Percentiles rank a stretch among this genome's conserved stretches.
Evolutionary conservation across 805 yeast species (phyloP).

Genomic region (Clavispora carvajalis): DNA sequence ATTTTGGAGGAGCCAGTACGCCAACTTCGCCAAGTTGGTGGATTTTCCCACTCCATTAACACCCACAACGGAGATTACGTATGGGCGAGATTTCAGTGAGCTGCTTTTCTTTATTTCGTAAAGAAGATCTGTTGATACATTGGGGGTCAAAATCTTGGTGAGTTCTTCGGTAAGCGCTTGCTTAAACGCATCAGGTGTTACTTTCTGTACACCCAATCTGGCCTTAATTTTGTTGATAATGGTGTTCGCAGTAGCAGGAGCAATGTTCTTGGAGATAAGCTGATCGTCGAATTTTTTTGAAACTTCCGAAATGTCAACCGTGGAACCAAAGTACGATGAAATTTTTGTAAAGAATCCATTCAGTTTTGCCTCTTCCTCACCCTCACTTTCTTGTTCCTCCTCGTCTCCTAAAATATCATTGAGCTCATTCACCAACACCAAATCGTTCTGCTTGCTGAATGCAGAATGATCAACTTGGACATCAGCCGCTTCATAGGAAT

Average conservation of each 20-base stretch:
- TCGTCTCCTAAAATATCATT: slow-evolving; percentile 34
- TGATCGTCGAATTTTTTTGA: slow-evolving; percentile 66
- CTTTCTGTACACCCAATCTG: slow-evolving; percentile 63
- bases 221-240: slow-evolving; percentile 66
- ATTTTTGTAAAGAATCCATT: slow-evolving; percentile 28
- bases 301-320: slow-evolving; percentile 53
- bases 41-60: slow-evolving; percentile 98
- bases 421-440: slow-evolving; percentile 37
- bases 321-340: slow-evolving; percentile 33
- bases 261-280: slow-evolving; percentile 79
- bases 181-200: slow-evolving; percentile 66
- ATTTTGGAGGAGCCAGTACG: slow-evolving; percentile 92
- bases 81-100: slow-evolving; percentile 49
- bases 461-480: slow-evolving; percentile 26
- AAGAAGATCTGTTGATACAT: slow-evolving; percentile 79
- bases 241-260: slow-evolving; percentile 79
- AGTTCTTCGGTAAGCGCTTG: slow-evolving; percentile 59
- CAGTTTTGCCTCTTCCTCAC: background rate
- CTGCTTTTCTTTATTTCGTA: slow-evolving; percentile 63
- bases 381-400: slow-evolving; percentile 17
- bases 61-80: slow-evolving; percentile 95
- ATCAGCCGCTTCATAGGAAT: background rate
- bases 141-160: slow-evolving; percentile 81
- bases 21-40: slow-evolving; percentile 88
- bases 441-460: slow-evolving; percentile 32